Conservation (phyloP, 352 stramenopile species). For the Phytophthora vignae region DNA sequence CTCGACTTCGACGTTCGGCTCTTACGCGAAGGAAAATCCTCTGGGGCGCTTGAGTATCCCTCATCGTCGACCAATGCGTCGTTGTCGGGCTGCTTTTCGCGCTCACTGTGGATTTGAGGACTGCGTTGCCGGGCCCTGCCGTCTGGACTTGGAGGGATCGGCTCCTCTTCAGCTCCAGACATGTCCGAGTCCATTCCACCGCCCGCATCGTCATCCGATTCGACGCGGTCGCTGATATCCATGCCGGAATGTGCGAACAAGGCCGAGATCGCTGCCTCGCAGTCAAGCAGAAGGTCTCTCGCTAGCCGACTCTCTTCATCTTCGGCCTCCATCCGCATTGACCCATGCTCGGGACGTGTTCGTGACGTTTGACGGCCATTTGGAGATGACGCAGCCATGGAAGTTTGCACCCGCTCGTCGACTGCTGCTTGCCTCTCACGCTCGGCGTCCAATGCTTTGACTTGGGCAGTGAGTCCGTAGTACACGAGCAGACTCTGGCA, state of each 20-base stretch:
- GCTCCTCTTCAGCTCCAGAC: slow-evolving; percentile 69
- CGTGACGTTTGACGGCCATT: background rate
- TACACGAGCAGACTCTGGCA: slow-evolving; percentile 83
- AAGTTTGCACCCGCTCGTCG: slow-evolving; percentile 11
- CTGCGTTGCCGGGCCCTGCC: slow-evolving; percentile 9
- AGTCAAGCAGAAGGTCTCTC: slow-evolving; percentile 61
- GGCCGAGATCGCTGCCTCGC: slow-evolving; percentile 66
- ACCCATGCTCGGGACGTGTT: background rate
- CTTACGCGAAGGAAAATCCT: slow-evolving; percentile 31
- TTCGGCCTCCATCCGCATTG: slow-evolving; percentile 13
- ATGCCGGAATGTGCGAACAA: slow-evolving; percentile 46
- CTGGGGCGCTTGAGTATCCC: slow-evolving; percentile 46
- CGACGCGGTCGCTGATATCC: slow-evolving; percentile 31
- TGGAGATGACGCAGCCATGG: background rate
- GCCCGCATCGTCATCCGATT: slow-evolving; percentile 12
- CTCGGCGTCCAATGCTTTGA: slow-evolving; percentile 48
- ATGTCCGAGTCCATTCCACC: slow-evolving; percentile 62
- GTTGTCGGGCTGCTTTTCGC: background rate
- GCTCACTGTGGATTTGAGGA: background rate
- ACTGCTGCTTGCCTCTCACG: slow-evolving; percentile 8
- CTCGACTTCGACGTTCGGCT: slow-evolving; percentile 1
- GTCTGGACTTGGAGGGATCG: slow-evolving; percentile 54
- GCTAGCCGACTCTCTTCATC: slow-evolving; percentile 34
- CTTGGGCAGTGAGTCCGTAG: slow-evolving; percentile 62
- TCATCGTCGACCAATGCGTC: slow-evolving; percentile 10